Percentiles rank a stretch among this genome's conserved stretches.
Evolutionary conservation across 2,329 filamentous ascomycete species (phyloP).

Genomic region (Proliferodiscus dingleyae): DNA sequence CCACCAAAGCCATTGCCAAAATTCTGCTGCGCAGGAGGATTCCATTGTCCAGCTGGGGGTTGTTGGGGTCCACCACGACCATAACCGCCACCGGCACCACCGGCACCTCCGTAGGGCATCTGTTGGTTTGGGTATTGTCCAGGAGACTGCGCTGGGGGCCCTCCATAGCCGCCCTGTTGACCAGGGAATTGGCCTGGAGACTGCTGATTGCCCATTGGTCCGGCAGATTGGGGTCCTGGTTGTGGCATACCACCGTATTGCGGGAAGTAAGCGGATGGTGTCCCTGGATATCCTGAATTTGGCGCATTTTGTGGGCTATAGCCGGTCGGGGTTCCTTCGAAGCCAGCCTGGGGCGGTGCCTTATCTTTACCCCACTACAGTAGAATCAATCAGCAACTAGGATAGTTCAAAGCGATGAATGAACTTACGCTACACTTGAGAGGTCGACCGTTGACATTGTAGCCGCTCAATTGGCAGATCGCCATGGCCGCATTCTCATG

Average conservation of each 20-base stretch:
- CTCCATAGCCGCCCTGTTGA: slow-evolving; percentile 64
- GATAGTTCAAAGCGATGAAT: slow-evolving; percentile 3
- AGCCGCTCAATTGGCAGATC: slow-evolving; percentile 95
- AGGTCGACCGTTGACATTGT: slow-evolving; percentile 94
- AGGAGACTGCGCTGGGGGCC: slow-evolving; percentile 56
- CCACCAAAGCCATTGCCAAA: slow-evolving; percentile 58
- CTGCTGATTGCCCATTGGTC: slow-evolving; percentile 35
- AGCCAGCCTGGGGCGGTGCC: slow-evolving; percentile 71
- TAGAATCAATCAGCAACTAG: slow-evolving; percentile 32
- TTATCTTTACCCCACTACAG: slow-evolving; percentile 97
- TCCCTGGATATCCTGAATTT: slow-evolving; percentile 68
- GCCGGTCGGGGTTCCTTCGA: slow-evolving; percentile 69
- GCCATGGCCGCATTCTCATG: slow-evolving; percentile 98
- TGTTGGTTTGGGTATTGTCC: slow-evolving; percentile 61
- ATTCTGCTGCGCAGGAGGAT: slow-evolving; percentile 53
- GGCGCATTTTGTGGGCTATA: slow-evolving; percentile 71
- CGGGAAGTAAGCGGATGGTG: slow-evolving; percentile 79
- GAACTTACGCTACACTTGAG: slow-evolving; percentile 94
- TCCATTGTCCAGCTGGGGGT: slow-evolving; percentile 34
- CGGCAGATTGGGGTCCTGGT: slow-evolving; percentile 33
- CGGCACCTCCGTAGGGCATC: slow-evolving; percentile 66
- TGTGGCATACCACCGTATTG: slow-evolving; percentile 73
- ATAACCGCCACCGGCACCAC: slow-evolving; percentile 76
- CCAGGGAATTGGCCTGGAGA: slow-evolving; percentile 48
- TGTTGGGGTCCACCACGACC: slow-evolving; percentile 61